phyloP scores from a whole-genome alignment of 805 yeast species.

The Nakazawaea siamensis region DNA sequence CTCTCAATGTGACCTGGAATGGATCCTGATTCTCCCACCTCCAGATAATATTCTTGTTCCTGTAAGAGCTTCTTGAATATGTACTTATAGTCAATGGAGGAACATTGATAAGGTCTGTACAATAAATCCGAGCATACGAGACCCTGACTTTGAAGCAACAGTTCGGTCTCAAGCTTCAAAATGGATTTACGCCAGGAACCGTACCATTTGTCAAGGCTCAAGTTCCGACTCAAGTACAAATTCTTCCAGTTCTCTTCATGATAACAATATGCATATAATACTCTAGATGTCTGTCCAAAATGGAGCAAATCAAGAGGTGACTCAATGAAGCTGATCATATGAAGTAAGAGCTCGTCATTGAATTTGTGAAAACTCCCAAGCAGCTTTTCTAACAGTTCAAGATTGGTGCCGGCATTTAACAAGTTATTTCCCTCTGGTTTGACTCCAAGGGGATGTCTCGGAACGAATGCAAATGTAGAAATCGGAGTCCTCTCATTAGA shows the following conservation, averaged over 20 bases:
- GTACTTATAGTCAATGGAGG: constrained; percentile 53
- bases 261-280: constrained; percentile 62
- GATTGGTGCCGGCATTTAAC: constrained; percentile 20
- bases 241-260: constrained; percentile 81
- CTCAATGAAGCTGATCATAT: constrained; percentile 40
- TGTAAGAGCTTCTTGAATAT: constrained; percentile 40
- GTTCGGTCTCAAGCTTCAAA: constrained; percentile 32
- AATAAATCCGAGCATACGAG: constrained; percentile 67
- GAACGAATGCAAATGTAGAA: constrained; percentile 18
- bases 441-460: constrained; percentile 64
- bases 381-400: constrained; percentile 19
- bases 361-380: constrained; percentile 48
- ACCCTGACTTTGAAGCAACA: constrained; percentile 34
- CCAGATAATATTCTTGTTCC: constrained; percentile 23
- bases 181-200: constrained; percentile 79
- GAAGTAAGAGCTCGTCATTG: constrained; percentile 58
- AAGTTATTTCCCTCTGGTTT: constrained; percentile 68
- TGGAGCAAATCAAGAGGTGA: constrained; percentile 38
- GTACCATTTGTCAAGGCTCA: constrained; percentile 40
- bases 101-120: constrained; percentile 76
- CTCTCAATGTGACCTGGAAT: constrained; percentile 39
- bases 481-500: constrained; percentile 1
- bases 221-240: constrained; percentile 30
- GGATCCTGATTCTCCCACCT: constrained; percentile 7
- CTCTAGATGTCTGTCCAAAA: constrained; percentile 53